These are phyloP conservation scores for Melaleuca alternifolia DNA, from an alignment of 345 rosid genomes.

Conservation along the genomic window DNA sequence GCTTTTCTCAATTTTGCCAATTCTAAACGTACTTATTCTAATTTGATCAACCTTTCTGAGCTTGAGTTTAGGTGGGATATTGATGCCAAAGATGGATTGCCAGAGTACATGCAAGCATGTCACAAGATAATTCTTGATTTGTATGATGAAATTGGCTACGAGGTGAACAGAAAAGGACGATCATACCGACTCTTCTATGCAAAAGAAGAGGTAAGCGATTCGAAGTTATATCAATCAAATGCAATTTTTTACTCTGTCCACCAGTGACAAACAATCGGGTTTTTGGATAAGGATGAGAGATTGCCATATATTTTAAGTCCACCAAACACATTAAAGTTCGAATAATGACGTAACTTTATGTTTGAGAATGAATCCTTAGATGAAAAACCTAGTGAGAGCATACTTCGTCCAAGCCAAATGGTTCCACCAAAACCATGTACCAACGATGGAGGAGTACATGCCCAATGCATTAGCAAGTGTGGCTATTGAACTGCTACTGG, in stretches of 20 bases:
- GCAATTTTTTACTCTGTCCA: neutral
- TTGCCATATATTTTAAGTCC: neutral
- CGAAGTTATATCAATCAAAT: neutral
- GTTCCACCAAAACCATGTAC: neutral
- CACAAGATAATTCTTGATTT: neutral
- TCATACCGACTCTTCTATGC: neutral
- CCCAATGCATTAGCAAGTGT: neutral
- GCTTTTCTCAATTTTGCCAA: neutral
- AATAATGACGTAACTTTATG: neutral
- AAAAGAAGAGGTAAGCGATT: neutral
- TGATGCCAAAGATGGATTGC: neutral
- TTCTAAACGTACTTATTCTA: neutral
- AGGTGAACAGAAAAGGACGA: neutral
- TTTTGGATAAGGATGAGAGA: neutral
- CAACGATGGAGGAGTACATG: neutral
- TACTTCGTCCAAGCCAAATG: neutral
- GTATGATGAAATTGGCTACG: neutral
- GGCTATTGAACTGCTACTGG: neutral
- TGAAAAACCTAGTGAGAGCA: neutral
- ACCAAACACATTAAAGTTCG: neutral
- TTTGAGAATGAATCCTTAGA: neutral
- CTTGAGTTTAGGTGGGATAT: neutral
- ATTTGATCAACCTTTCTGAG: neutral
- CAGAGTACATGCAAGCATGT: neutral
- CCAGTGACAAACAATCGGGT: too few relatives aligned